Percentiles rank a stretch among this genome's conserved stretches.
Conservation (phyloP, 257 asterid genomes). For the Solanum phureja region DNA sequence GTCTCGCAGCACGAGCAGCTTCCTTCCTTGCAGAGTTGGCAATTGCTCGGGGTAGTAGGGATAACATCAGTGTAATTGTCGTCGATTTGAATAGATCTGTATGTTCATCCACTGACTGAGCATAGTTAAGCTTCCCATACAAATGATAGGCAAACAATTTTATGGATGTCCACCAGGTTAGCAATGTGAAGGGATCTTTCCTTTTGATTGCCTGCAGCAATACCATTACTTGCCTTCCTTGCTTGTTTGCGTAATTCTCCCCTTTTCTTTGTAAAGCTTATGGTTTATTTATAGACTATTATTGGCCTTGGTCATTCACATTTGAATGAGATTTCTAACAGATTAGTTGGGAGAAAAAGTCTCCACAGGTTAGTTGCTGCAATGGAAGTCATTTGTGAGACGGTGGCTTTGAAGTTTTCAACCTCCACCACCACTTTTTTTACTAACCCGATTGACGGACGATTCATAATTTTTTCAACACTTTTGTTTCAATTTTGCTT, state of each 20-base stretch:
- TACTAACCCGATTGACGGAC: not conserved
- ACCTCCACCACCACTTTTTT: not conserved
- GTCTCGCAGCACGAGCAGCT: slow-evolving; percentile 27
- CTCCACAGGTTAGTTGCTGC: not conserved
- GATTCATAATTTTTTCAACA: not conserved
- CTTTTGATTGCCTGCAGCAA: not conserved
- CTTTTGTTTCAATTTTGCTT: not conserved
- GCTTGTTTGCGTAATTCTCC: not conserved
- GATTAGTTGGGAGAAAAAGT: not conserved
- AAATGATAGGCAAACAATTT: not conserved
- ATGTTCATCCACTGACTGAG: not conserved
- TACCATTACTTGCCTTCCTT: not conserved
- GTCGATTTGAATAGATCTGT: slow-evolving; percentile 15
- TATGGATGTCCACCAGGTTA: not conserved
- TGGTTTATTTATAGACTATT: not conserved
- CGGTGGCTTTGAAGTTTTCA: too few relatives aligned
- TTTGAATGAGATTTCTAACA: not conserved
- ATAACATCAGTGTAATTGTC: slow-evolving; percentile 43
- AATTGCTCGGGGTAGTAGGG: slow-evolving; percentile 45
- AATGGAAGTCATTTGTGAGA: not conserved
- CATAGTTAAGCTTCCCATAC: not conserved
- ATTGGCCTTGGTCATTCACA: not conserved
- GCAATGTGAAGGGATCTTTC: not conserved
- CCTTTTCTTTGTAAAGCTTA: not conserved
- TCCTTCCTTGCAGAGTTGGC: slow-evolving; percentile 45